Conservation (phyloP, 306 rosid genomes). For the Vachellia pachyceras region DNA sequence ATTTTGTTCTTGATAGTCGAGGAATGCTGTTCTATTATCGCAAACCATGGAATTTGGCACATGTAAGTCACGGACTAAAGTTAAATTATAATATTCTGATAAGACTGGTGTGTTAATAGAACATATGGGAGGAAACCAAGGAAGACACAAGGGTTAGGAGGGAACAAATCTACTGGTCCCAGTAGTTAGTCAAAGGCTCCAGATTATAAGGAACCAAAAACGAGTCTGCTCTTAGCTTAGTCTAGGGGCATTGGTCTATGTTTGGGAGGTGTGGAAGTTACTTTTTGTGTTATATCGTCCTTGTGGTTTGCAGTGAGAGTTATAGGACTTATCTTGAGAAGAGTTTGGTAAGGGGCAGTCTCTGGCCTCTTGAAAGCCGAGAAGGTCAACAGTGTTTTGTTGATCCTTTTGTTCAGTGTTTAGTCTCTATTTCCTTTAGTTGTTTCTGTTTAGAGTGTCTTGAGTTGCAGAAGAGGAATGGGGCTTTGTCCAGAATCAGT, state of each 20-base stretch:
- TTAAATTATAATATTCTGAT: conserved; percentile 32
- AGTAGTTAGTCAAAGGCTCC: neutral
- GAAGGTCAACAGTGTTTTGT: neutral
- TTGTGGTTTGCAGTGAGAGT: neutral
- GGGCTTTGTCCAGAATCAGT: neutral
- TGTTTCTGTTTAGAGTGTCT: neutral
- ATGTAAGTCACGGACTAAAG: conserved; percentile 62
- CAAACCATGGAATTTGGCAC: conserved; percentile 64
- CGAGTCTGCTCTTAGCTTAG: neutral
- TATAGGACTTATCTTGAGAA: neutral
- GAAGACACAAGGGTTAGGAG: neutral
- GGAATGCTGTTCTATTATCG: conserved; percentile 86
- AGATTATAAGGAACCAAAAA: neutral
- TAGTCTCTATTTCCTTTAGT: too few species aligned
- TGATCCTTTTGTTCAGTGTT: neutral
- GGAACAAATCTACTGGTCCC: neutral
- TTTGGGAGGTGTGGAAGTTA: neutral
- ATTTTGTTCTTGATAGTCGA: conserved; percentile 85
- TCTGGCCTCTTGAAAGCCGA: neutral
- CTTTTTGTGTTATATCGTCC: neutral
- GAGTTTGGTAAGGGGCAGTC: neutral
- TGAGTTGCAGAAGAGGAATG: neutral
- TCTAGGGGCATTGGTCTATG: neutral
- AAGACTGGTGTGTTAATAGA: neutral
- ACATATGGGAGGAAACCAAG: neutral